Percentiles rank a stretch among this genome's conserved stretches.
phyloP scores from a whole-genome alignment of 1,284 basidiomycete species.

The Vanrija sp. region DNA sequence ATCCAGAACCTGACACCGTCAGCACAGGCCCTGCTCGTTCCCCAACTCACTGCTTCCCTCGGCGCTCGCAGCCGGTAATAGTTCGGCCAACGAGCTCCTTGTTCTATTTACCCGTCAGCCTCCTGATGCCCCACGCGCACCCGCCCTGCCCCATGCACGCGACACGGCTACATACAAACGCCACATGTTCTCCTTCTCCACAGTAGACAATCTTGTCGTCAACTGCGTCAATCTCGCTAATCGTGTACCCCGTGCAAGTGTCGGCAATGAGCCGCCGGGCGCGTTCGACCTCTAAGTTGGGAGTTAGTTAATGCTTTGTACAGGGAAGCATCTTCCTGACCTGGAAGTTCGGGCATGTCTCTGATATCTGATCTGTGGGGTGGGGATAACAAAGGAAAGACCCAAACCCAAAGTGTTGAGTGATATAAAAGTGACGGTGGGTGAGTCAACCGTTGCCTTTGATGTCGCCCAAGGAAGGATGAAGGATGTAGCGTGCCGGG shows the following conservation, averaged over 20 bases:
- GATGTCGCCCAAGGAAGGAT: too few relatives aligned
- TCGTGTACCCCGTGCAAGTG: conserved; percentile 58
- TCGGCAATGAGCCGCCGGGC: conserved; percentile 60
- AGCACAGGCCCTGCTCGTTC: not conserved
- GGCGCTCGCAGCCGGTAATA: conserved; percentile 61
- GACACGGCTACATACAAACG: conserved; percentile 59
- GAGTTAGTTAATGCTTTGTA: not conserved
- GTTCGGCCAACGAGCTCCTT: conserved; percentile 59
- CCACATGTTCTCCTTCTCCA: conserved; percentile 55
- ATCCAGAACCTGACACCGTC: conserved; percentile 58
- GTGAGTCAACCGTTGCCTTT: too few relatives aligned
- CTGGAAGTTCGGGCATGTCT: conserved; percentile 65
- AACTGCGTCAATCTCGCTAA: conserved; percentile 58
- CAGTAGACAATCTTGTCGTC: conserved; percentile 70
- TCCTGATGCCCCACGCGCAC: too few relatives aligned
- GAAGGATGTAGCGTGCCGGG: too few relatives aligned
- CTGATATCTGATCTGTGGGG: not conserved
- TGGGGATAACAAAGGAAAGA: not conserved
- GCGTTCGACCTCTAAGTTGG: conserved; percentile 62
- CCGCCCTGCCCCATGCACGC: not conserved
- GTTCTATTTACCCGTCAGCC: conserved; percentile 50
- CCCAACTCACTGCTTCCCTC: conserved; percentile 62
- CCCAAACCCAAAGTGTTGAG: not conserved
- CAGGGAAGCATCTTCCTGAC: conserved; percentile 39
- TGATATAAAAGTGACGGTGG: too few relatives aligned